Evolutionary conservation across 2,329 filamentous ascomycete genomes (phyloP), one percentile per base, ranked within the genome.

Genomic region (Lasiodiplodia gonubiensis): DNA sequence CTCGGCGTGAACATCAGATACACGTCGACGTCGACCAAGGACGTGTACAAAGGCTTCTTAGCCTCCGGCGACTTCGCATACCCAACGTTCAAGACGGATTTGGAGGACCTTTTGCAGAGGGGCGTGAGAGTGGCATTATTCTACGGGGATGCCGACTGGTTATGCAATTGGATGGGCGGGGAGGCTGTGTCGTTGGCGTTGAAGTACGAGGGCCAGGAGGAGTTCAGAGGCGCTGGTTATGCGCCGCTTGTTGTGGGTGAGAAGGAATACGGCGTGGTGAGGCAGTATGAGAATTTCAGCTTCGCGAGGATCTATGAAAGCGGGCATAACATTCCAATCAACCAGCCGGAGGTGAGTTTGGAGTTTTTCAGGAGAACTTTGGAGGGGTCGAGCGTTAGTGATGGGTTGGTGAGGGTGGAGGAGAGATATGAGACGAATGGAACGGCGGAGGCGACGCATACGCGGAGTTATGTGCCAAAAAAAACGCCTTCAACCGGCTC

Each of bases 281-380:
- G 92, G 11, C 91, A 95, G 77, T 92, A 87, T 71, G 92, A 90
- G 5, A 93, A 93, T 68, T 80, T 86, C 59, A 82, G 79, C 55
- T 86, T 86, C 70, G 79, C 79, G 10, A 75, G 83, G 21, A 79
- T 86, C 60, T 86, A 85, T 70, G 81, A 86, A 67, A 79, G 84
- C 0, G 85, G 85, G 0, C 85, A 87, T 69, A 79, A 84, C 60
- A 78, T 86, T 4, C 83, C 84, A 2, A 84, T 81, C 55, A 77
- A 78, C 39, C 77, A 78, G 69, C 74, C 77, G 7, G 66, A 69
- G 39, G 76, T 33, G 21, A 61, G 52, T n/a, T 42, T 67, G 42
- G 65, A 67, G 37, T 46, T 30, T 37, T 67, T 67, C 55, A 59
- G 48, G 37, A 46, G 65, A 30, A 51, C 55, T n/a, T 27, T 67